Conservation (phyloP, 257 asterid genomes). For the Knoxia roxburghii region DNA sequence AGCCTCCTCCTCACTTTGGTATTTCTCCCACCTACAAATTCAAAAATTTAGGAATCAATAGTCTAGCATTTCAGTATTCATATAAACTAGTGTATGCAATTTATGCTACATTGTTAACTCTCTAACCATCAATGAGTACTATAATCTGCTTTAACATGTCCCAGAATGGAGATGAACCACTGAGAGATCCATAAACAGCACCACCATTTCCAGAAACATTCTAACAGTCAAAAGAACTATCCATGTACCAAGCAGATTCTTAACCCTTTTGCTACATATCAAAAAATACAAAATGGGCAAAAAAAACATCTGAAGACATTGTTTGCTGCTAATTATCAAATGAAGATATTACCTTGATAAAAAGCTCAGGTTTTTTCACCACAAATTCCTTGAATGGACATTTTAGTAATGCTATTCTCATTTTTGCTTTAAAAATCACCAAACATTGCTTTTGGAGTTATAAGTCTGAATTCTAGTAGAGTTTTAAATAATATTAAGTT, state of each 20-base stretch:
- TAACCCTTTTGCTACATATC: not conserved
- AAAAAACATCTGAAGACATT: not conserved
- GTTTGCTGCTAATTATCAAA: not conserved
- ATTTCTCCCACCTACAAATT: conserved; percentile 76
- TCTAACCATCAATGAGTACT: not conserved
- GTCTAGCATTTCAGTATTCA: not conserved
- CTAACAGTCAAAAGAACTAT: not conserved
- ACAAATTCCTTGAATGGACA: not conserved
- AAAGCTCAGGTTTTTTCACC: not conserved
- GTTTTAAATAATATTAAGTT: not conserved
- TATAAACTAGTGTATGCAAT: not conserved
- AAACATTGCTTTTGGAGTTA: not conserved
- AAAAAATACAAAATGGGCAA: not conserved
- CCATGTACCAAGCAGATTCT: not conserved
- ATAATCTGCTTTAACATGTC: not conserved
- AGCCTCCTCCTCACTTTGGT: conserved; percentile 90
- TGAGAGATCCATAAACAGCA: not conserved
- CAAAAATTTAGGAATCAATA: conserved; percentile 14
- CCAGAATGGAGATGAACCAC: not conserved
- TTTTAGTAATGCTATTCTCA: no score
- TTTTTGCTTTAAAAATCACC: no score
- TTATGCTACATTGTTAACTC: not conserved
- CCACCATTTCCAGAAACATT: not conserved
- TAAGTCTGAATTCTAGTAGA: not conserved
- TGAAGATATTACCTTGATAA: not conserved